These are phyloP conservation scores for Kodamaea sagamina DNA, from an alignment of 805 yeast genomes.

Conservation along the genomic window DNA sequence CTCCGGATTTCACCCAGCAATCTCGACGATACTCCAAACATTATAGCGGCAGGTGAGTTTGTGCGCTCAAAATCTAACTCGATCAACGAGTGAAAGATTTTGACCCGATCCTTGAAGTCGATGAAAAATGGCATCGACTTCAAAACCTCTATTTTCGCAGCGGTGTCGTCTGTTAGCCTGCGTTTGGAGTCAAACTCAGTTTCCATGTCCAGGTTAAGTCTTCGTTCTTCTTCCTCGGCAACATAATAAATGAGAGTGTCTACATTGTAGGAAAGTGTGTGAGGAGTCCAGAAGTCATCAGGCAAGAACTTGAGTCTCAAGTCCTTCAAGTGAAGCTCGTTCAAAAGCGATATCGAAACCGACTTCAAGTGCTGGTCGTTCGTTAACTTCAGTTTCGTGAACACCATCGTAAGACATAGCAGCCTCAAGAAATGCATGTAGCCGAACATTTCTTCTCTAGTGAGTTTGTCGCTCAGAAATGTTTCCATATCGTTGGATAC, in stretches of 20 bases:
- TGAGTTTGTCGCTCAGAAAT: constrained; percentile 44
- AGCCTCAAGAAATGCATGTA: constrained; percentile 52
- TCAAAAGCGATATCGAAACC: constrained; percentile 53
- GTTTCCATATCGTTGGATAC: constrained; percentile 68
- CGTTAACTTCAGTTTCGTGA: constrained; percentile 28
- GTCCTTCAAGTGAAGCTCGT: constrained; percentile 67
- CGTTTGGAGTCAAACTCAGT: constrained; percentile 11
- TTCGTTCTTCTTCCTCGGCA: constrained; percentile 45
- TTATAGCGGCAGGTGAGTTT: constrained; percentile 7
- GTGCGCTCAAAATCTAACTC: constrained; percentile 44
- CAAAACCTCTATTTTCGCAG: constrained; percentile 50
- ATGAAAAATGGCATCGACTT: constrained; percentile 76
- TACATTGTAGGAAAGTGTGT: constrained; percentile 31
- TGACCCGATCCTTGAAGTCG: constrained; percentile 72
- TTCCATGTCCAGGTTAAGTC: constrained; percentile 17
- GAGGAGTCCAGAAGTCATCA: constrained; percentile 54
- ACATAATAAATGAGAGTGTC: constrained; percentile 39
- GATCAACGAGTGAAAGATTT: constrained; percentile 65
- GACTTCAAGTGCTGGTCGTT: constrained; percentile 22
- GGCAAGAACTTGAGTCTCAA: constrained; percentile 58
- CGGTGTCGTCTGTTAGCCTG: not conserved
- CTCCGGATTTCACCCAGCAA: constrained; percentile 62
- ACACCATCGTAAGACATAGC: constrained; percentile 51
- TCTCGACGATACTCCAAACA: constrained; percentile 18
- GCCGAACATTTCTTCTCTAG: constrained; percentile 35